Percentiles rank a stretch among this genome's conserved stretches.
phyloP scores from a whole-genome alignment of 768 basidiomycete genomes.

The Lactifluus echinatus region DNA sequence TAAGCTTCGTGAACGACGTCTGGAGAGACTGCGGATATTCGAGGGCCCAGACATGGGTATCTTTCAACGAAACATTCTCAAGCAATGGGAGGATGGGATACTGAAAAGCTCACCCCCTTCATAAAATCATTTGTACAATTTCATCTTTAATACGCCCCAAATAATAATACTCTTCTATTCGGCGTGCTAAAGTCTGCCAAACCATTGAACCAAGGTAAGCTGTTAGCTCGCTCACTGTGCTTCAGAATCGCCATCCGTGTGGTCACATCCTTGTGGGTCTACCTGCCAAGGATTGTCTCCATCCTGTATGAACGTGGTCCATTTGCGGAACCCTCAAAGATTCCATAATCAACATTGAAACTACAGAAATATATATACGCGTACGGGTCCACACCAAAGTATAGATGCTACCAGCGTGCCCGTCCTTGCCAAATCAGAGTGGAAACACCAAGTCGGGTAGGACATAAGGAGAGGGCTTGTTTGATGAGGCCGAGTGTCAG shows the following conservation, averaged over 20 bases:
- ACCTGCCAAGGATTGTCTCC: too few species aligned
- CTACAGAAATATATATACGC: too few species aligned
- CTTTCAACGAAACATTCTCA: conserved; percentile 65
- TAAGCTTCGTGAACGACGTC: conserved; percentile 79
- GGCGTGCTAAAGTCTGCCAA: neutral
- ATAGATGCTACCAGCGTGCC: neutral
- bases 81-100: conserved; percentile 79
- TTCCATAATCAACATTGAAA: too few species aligned
- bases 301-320: too few species aligned
- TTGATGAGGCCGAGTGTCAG: too few species aligned
- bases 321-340: too few species aligned
- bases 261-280: too few species aligned
- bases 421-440: neutral
- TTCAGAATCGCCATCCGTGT: too few species aligned
- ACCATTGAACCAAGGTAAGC: neutral
- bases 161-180: neutral
- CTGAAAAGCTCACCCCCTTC: conserved; percentile 27
- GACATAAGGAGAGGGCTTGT: too few species aligned
- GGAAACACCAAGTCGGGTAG: too few species aligned
- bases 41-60: conserved; percentile 70
- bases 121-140: neutral
- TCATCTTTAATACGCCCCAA: neutral
- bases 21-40: conserved; percentile 86
- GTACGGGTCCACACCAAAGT: neutral
- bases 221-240: too few species aligned